phyloP scores from a whole-genome alignment of 2,329 filamentous ascomycete genomes.

The Microdochium bolleyi region DNA sequence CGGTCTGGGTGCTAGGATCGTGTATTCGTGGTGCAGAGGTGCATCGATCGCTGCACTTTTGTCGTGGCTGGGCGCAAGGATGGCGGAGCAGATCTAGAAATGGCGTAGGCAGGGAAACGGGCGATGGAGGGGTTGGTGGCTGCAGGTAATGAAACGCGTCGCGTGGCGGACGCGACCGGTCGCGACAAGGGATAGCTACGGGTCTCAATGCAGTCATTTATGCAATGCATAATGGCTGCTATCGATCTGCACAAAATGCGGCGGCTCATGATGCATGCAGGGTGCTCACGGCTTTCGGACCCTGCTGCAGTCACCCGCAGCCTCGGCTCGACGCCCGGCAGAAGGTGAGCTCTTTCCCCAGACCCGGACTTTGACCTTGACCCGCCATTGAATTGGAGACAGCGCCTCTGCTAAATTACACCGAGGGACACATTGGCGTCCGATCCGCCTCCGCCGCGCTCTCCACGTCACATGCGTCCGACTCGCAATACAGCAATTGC shows the following conservation, averaged over 20 bases:
- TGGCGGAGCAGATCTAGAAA: not conserved
- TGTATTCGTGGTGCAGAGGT: slow-evolving; percentile 3
- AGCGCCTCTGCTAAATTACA: not conserved
- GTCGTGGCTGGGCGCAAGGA: slow-evolving; percentile 2
- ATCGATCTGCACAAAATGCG: not conserved
- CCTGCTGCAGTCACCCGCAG: not conserved
- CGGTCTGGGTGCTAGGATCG: slow-evolving; percentile 1
- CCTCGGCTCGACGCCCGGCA: not conserved
- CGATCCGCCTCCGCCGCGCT: too few species aligned
- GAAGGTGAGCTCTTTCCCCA: not conserved
- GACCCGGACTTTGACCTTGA: not conserved
- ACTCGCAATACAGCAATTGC: too few species aligned
- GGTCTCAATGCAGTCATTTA: not conserved
- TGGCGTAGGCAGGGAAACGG: not conserved
- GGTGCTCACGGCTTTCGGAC: too few species aligned
- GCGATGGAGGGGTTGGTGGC: not conserved
- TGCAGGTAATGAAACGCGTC: not conserved
- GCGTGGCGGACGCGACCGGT: not conserved
- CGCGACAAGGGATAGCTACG: not conserved
- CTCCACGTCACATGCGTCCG: too few species aligned
- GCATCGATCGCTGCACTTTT: slow-evolving; percentile 16
- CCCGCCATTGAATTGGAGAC: not conserved
- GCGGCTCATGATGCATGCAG: not conserved
- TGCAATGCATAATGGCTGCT: not conserved
- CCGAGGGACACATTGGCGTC: not conserved